These are phyloP conservation scores for Phytophthora ohioensis DNA, from an alignment of 352 stramenopile genomes.

Conservation along the genomic window DNA sequence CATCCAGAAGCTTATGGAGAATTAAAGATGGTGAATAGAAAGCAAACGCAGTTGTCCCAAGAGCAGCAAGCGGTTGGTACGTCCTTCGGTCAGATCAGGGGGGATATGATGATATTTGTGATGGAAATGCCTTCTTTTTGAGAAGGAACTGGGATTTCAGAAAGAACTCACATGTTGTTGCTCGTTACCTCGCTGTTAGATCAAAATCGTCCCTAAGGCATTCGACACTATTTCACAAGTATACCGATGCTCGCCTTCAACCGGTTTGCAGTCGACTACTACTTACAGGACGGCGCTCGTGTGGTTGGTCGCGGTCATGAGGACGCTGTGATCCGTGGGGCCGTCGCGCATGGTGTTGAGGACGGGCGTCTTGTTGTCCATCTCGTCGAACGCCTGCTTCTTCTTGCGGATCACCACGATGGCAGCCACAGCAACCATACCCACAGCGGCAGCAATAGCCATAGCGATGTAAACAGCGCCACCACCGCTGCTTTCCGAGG, in stretches of 20 bases:
- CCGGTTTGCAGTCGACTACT: slow-evolving; percentile 13
- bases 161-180: slow-evolving; percentile 22
- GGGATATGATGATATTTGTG: no score
- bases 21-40: slow-evolving; percentile 22
- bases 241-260: slow-evolving; percentile 18
- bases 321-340: slow-evolving; percentile 37
- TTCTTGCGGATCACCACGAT: slow-evolving; percentile 64
- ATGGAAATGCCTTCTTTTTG: no score
- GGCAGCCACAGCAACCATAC: slow-evolving; percentile 47
- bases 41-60: background rate
- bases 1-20: slow-evolving; percentile 59
- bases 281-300: slow-evolving; percentile 55
- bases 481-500: background rate
- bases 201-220: slow-evolving; percentile 18
- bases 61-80: background rate
- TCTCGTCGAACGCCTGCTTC: slow-evolving; percentile 62
- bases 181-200: slow-evolving; percentile 23
- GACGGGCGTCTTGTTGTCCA: slow-evolving; percentile 65
- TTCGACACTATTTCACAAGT: slow-evolving; percentile 27
- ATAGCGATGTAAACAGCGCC: slow-evolving; percentile 31
- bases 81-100: no score
- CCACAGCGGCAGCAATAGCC: slow-evolving; percentile 30
- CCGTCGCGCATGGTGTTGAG: slow-evolving; percentile 27
- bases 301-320: slow-evolving; percentile 60
- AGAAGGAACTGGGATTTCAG: background rate